Evolutionary conservation across 2,329 filamentous ascomycete species (phyloP), one percentile per base, ranked within the genome.

Genomic region (Nemania sp.): DNA sequence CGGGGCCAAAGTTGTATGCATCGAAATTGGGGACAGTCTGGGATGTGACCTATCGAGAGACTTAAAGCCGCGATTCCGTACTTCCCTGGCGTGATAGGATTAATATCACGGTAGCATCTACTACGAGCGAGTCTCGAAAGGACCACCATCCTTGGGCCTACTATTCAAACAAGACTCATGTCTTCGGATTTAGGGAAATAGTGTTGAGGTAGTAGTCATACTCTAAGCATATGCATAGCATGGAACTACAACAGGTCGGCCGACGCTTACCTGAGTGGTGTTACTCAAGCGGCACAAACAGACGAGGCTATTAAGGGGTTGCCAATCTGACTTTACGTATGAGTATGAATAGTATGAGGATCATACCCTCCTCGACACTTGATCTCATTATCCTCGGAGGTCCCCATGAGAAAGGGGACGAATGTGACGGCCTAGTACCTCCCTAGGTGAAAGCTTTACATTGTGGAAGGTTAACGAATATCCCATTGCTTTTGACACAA

Each of bases 1-100:
- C 51, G 47, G 47, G 38, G 45, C 47, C 53, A 7, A 67, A 43
- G 64, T 51, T n/a, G 47, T 8, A 41, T 41, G 54, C 18, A 32
- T 58, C 11, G 49, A 20, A n/a, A 20, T 26, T 22, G 20, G 15
- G 24, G 35, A 54, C 26, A 47, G 26, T n/a, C 32, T 49, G 27
- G 45, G 20, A 38, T 22, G 38, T 58, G 47, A 47, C 62, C 55
- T 27, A 38, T 26, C 13, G 41, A 64, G 47, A 41, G 45, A 26
- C 24, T 24, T 10, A n/a, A 43, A 38, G 24, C n/a, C 35, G 38
- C 18, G 22, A 26, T 20, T 32, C 45, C 24, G 13, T 52, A 10
- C 22, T 29, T 57, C 41, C 24, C 24, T 38, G 2, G 5, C n/a
- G 43, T 47, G 11, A 47, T n/a, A 15, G 18, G 53, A 62, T 63